phyloP scores from a whole-genome alignment of 148 eudicot genomes.

The Amaranthus hypochondriacus region DNA sequence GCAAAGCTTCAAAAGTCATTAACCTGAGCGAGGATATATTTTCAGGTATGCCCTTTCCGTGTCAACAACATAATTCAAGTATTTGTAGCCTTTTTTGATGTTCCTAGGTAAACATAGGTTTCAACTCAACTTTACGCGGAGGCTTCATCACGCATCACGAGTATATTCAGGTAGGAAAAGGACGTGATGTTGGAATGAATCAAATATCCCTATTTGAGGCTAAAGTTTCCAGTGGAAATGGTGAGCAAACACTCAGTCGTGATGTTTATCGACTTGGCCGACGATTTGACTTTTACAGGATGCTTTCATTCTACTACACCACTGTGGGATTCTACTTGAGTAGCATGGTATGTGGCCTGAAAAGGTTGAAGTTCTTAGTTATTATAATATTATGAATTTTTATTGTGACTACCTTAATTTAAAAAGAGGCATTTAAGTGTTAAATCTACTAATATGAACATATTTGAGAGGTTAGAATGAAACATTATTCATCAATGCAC shows the following conservation, averaged over 20 bases:
- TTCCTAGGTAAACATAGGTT: constrained; percentile 47
- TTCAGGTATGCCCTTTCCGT: constrained; percentile 49
- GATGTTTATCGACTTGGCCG: constrained; percentile 96
- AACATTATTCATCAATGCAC: not conserved
- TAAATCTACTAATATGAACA: not conserved
- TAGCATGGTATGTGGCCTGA: constrained; percentile 65
- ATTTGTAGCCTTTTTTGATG: constrained; percentile 10
- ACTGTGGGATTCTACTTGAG: constrained; percentile 97
- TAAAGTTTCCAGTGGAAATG: constrained; percentile 98
- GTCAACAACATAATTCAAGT: constrained; percentile 3
- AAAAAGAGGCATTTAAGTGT: not conserved
- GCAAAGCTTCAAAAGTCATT: constrained; percentile 87
- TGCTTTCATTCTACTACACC: constrained; percentile 95
- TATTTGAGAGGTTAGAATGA: too few species aligned
- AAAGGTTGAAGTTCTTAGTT: constrained; percentile 8
- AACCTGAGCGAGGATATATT: constrained; percentile 97
- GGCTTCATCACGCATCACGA: constrained; percentile 95
- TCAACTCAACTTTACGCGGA: constrained; percentile 83
- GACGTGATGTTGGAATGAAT: constrained; percentile 98
- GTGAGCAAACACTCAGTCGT: constrained; percentile 98
- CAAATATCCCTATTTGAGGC: constrained; percentile 96
- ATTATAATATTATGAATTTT: not conserved
- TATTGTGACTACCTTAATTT: not conserved
- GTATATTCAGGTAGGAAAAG: constrained; percentile 98
- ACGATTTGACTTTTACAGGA: constrained; percentile 90